Evolutionary conservation across 1,284 basidiomycete genomes (phyloP).

Genomic region (Microbotryomycetes sp.): DNA sequence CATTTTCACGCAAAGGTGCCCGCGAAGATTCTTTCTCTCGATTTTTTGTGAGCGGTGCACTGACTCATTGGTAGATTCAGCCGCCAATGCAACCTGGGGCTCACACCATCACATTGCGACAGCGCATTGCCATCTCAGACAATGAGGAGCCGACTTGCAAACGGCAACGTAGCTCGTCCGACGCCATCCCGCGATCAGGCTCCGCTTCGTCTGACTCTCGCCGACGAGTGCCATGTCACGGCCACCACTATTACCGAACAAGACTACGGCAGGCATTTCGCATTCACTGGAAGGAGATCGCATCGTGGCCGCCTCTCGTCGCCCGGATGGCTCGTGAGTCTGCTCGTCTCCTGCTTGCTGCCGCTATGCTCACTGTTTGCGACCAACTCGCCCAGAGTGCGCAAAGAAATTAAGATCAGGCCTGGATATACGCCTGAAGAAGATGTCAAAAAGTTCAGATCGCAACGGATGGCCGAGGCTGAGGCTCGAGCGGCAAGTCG

Average conservation of each 20-base stretch:
- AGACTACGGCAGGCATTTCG: conserved; percentile 70
- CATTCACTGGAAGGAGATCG: conserved; percentile 78
- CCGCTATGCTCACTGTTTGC: conserved; percentile 11
- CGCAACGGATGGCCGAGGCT: conserved; percentile 63
- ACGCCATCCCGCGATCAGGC: no score
- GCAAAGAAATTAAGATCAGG: conserved; percentile 83
- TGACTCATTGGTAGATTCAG: no score
- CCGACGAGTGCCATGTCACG: conserved; percentile 66
- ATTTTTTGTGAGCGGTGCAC: no score
- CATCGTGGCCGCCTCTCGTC: conserved; percentile 73
- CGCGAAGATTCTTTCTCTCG: no score
- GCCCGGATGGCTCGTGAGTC: conserved; percentile 83
- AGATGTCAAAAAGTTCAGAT: conserved; percentile 76
- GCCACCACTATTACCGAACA: conserved; percentile 63
- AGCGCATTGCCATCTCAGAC: no score
- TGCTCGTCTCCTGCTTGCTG: conserved; percentile 10
- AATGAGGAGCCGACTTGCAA: no score
- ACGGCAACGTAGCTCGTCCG: no score
- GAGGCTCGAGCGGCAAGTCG: conserved; percentile 57
- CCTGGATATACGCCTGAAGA: conserved; percentile 93
- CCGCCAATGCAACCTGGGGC: no score
- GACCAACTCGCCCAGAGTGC: conserved; percentile 52
- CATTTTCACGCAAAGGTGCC: no score
- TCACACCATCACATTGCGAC: no score
- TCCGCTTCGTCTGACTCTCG: no score